These are phyloP conservation scores for Nakazawaea wyomingensis DNA, from an alignment of 805 yeast species.

Conservation along the genomic window DNA sequence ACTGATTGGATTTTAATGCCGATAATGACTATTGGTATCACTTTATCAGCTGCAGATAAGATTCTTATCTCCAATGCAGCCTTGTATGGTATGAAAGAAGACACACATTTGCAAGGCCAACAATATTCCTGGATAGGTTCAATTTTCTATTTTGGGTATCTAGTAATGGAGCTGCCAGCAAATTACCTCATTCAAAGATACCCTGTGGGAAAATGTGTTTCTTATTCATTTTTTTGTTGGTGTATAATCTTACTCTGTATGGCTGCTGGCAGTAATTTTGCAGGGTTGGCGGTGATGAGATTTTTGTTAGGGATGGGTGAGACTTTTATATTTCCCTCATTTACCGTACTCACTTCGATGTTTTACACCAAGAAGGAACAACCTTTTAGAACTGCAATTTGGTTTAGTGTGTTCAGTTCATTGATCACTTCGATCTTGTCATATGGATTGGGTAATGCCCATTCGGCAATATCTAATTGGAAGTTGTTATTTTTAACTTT, in stretches of 20 bases:
- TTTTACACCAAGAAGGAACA: slow-evolving; percentile 47
- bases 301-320: slow-evolving; percentile 48
- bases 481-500: slow-evolving; percentile 46
- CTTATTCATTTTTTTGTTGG: slow-evolving; percentile 35
- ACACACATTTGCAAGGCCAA: slow-evolving; percentile 38
- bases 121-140: slow-evolving; percentile 48
- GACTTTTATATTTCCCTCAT: slow-evolving; percentile 48
- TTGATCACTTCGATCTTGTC: slow-evolving; percentile 22
- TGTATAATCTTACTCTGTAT: slow-evolving; percentile 36
- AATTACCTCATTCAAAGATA: slow-evolving; percentile 35
- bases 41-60: slow-evolving; percentile 20
- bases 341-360: slow-evolving; percentile 45
- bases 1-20: slow-evolving; percentile 20
- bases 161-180: slow-evolving; percentile 37
- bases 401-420: slow-evolving; percentile 38
- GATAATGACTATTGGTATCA: slow-evolving; percentile 17
- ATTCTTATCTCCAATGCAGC: slow-evolving; percentile 23
- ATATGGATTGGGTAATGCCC: slow-evolving; percentile 26
- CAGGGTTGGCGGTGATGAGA: slow-evolving; percentile 38
- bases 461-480: slow-evolving; percentile 33
- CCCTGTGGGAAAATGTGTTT: slow-evolving; percentile 33
- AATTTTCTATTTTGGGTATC: slow-evolving; percentile 44
- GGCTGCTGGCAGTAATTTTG: slow-evolving; percentile 36
- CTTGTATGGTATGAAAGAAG: slow-evolving; percentile 41
- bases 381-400: slow-evolving; percentile 36